phyloP scores from a whole-genome alignment of 2,329 filamentous ascomycete genomes.

The Fusarium graminum region DNA sequence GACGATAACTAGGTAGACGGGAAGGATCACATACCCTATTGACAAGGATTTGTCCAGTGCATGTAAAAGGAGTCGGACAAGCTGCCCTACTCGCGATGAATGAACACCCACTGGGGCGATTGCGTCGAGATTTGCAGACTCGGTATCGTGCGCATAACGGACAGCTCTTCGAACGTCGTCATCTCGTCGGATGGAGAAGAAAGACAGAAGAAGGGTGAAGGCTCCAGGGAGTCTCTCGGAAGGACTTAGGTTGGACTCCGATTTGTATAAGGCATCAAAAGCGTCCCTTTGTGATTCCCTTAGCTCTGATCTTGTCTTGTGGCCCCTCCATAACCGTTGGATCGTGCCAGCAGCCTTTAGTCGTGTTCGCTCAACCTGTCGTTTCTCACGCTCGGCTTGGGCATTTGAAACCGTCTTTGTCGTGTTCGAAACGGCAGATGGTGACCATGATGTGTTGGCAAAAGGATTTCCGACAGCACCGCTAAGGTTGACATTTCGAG shows the following conservation, averaged over 20 bases:
- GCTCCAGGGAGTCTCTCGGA: conserved; percentile 56
- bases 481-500: conserved; percentile 93
- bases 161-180: conserved; percentile 65
- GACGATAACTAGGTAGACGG: conserved; percentile 7
- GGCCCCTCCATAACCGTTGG: conserved; percentile 86
- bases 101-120: conserved; percentile 53
- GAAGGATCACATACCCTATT: conserved; percentile 40
- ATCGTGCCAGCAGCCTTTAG: conserved; percentile 79
- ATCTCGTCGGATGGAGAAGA: conserved; percentile 60
- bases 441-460: conserved; percentile 70
- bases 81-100: conserved; percentile 50
- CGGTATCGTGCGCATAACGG: conserved; percentile 60
- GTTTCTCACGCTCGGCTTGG: conserved; percentile 83
- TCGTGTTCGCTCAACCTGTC: conserved; percentile 84
- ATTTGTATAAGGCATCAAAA: conserved; percentile 72
- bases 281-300: conserved; percentile 68
- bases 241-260: conserved; percentile 50
- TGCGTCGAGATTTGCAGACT: conserved; percentile 52
- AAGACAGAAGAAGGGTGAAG: conserved; percentile 63
- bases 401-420: conserved; percentile 86
- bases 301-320: conserved; percentile 71
- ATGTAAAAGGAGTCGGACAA: conserved; percentile 56
- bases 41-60: conserved; percentile 49
- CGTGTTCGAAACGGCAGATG: conserved; percentile 70
- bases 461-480: conserved; percentile 87